Evolutionary conservation across 176 grass and related monocot genomes (phyloP).

Genomic region (Zizania latifolia): DNA sequence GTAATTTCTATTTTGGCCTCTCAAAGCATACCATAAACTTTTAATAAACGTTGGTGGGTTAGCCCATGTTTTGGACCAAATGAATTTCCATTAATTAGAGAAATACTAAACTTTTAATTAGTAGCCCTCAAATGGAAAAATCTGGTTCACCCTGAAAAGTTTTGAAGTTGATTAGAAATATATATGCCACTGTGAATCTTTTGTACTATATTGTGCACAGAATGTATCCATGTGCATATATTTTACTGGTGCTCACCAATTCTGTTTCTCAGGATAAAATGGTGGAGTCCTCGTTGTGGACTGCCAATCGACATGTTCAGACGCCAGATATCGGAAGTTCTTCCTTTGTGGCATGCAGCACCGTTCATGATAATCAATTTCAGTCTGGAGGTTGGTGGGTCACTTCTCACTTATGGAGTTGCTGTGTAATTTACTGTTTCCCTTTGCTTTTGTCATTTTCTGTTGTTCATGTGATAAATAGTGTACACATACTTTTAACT

Average conservation of each 20-base stretch:
- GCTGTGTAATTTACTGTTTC: not conserved
- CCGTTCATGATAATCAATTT: conserved; percentile 42
- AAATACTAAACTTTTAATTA: not conserved
- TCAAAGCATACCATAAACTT: not conserved
- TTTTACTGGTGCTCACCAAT: conserved; percentile 25
- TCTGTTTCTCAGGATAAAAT: conserved; percentile 59
- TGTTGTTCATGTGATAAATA: not conserved
- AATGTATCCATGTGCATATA: not conserved
- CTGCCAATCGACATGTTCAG: conserved; percentile 42
- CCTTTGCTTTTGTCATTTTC: conserved; percentile 6
- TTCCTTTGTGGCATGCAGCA: conserved; percentile 33
- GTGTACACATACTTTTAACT: conserved; percentile 8
- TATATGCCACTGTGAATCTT: not conserved
- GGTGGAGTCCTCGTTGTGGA: conserved; percentile 40
- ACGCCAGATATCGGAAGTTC: conserved; percentile 32
- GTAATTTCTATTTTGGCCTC: not conserved
- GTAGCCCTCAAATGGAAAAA: not conserved
- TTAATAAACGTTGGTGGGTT: too few species aligned
- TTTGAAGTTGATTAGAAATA: not conserved
- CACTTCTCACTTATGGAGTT: conserved; percentile 30
- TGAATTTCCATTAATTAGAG: not conserved
- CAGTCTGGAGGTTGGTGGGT: conserved; percentile 62
- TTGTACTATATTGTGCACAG: not conserved
- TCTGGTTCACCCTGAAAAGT: not conserved
- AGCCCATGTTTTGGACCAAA: too few species aligned